Percentiles rank a stretch among this genome's conserved stretches.
phyloP scores from a whole-genome alignment of 345 rosid genomes.

The Moricandia moricandioides region DNA sequence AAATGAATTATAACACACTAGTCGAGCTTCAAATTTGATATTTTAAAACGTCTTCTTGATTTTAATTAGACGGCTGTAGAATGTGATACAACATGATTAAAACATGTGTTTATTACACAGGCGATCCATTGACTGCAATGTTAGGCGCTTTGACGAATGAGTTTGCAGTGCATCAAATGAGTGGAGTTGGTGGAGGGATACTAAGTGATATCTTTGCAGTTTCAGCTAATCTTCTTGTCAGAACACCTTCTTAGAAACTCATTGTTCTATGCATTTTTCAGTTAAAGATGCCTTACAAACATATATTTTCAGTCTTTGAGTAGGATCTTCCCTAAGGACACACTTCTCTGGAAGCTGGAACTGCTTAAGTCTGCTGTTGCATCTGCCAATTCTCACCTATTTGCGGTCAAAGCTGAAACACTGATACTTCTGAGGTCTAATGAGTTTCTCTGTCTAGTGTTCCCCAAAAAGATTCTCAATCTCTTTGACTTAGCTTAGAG shows the following conservation, averaged over 20 bases:
- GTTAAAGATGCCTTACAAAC: neutral
- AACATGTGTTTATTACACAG: constrained; percentile 10
- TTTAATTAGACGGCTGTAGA: neutral
- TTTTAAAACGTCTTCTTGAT: neutral
- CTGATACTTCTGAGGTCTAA: constrained; percentile 57
- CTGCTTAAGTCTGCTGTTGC: constrained; percentile 53
- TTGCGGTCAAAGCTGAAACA: constrained; percentile 55
- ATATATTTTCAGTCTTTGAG: constrained; percentile 46
- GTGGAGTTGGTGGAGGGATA: constrained; percentile 28
- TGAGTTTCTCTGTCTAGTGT: neutral
- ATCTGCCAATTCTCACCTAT: constrained; percentile 52
- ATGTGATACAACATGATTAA: neutral
- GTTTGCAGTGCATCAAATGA: constrained; percentile 25
- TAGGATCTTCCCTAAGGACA: constrained; percentile 54
- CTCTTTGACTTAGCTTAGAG: neutral
- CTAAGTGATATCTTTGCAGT: constrained; percentile 34
- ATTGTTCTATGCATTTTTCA: neutral
- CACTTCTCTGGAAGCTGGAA: constrained; percentile 73
- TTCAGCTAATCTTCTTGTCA: constrained; percentile 42
- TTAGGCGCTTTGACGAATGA: constrained; percentile 40
- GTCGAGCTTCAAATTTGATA: no score
- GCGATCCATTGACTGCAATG: constrained; percentile 37
- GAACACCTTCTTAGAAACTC: neutral
- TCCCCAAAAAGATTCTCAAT: no score
- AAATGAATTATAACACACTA: neutral